These are phyloP conservation scores for Cladobotryum mycophilum DNA, from an alignment of 2,329 filamentous ascomycete species.

Conservation along the genomic window DNA sequence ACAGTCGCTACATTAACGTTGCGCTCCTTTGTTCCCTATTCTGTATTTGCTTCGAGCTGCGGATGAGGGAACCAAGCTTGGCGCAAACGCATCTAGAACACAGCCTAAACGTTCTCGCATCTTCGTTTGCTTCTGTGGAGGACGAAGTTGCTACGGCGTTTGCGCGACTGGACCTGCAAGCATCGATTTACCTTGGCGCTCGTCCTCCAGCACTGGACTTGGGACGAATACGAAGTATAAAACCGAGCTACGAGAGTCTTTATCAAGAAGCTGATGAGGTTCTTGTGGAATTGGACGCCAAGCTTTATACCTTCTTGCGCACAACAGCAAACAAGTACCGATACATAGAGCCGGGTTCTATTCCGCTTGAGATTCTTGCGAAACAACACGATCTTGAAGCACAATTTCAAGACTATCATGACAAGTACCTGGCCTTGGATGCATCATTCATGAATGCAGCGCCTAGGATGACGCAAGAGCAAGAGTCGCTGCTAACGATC, in stretches of 20 bases:
- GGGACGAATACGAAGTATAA: neutral
- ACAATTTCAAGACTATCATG: conserved; percentile 6
- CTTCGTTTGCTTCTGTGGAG: conserved; percentile 1
- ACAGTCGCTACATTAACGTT: conserved; percentile 9
- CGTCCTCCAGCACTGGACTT: conserved; percentile 9
- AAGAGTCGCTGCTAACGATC: conserved; percentile 10
- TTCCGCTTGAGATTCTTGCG: conserved; percentile 5
- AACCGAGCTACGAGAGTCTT: neutral
- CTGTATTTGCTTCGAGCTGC: conserved; percentile 15
- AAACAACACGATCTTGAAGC: conserved; percentile 8
- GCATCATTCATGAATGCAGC: neutral
- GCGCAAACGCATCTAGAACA: conserved; percentile 13
- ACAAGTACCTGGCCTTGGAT: neutral
- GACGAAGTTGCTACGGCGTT: conserved; percentile 12
- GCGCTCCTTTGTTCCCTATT: conserved; percentile 12
- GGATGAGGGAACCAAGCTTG: conserved; percentile 4
- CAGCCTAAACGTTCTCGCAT: conserved; percentile 8
- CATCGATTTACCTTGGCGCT: conserved; percentile 10
- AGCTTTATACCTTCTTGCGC: neutral
- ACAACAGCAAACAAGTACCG: conserved; percentile 9
- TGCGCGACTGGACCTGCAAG: conserved; percentile 11
- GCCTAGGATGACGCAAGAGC: neutral
- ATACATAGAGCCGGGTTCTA: conserved; percentile 2
- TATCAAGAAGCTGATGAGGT: neutral
- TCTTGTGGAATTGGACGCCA: neutral